phyloP scores from a whole-genome alignment of 768 basidiomycete genomes.

The Pilatotrama ljubarskyi region DNA sequence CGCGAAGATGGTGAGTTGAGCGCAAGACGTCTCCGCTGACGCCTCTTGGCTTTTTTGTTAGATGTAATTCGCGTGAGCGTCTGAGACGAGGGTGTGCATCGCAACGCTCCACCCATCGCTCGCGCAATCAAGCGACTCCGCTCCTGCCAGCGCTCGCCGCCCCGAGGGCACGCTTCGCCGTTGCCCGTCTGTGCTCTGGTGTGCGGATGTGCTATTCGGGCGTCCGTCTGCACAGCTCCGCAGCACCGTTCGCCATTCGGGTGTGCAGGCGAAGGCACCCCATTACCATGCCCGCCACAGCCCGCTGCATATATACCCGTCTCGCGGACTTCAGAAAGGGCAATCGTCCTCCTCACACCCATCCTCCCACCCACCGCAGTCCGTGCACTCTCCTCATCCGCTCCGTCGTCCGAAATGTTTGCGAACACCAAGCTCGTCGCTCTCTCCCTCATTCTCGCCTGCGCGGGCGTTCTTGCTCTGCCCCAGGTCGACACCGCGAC shows the following conservation, averaged over 20 bases:
- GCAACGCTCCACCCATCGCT: conserved; percentile 7
- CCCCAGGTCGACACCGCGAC: background rate
- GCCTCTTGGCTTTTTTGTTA: background rate
- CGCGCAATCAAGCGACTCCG: conserved; percentile 9
- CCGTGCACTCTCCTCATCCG: background rate
- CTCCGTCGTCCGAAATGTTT: conserved; percentile 2
- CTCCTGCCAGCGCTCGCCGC: background rate
- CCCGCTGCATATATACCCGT: background rate
- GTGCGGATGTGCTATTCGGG: background rate
- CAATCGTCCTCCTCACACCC: background rate
- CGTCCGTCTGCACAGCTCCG: conserved; percentile 4
- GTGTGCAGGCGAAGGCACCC: conserved; percentile 5
- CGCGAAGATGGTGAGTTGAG: conserved; percentile 9
- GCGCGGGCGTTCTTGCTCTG: conserved; percentile 3
- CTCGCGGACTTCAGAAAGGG: background rate
- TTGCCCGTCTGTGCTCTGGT: background rate
- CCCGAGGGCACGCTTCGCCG: background rate
- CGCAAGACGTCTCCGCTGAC: background rate
- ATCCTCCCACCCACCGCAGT: background rate
- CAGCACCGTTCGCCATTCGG: background rate
- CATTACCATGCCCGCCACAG: background rate
- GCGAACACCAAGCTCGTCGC: conserved; percentile 14
- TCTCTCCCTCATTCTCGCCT: conserved; percentile 11
- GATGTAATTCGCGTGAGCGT: background rate
- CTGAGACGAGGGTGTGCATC: background rate